Base-by-base conservation (phyloP, 2,329 filamentous ascomycete species). In the Penicillium sp. region DNA sequence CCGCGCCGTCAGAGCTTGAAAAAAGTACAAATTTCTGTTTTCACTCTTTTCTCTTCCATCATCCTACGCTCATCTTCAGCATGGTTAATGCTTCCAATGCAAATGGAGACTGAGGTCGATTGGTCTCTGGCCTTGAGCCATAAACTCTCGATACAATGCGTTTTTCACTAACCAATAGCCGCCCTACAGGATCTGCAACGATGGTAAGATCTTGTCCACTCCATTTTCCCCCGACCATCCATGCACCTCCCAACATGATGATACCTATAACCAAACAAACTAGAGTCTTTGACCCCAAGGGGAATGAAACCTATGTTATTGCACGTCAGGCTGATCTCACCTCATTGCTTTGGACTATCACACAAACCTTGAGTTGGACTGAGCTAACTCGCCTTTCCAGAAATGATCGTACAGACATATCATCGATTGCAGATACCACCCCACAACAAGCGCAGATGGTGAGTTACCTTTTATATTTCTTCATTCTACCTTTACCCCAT, bases 231-330 rank as follows among this genome's bases (percentile, higher is more conserved):
- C 51, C 56, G 49, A 50, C 41, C 48, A 57, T 52, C 57, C 61
- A 58, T 39, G 53, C 55, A 58, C 66, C 24, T 35, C 21, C 75
- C 72, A 57, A 72, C 69, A 68, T 88, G 87, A 91, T 91, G 87
- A 90, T 83, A 88, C 74, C 70, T 70, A 76, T 75, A 84, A 88
- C 85, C 85, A 80, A 47, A 61, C 72, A 78, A 90, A 90, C 87
- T 94, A 94, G 88, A 94, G 88, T 94, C 88, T 94, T 93, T 93
- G 88, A 94, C 83, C 85, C 58, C 70, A 77, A 51, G 55, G 82
- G 77, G 75, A 79, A 84, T 91, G 87, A 90, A 90, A 91, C 84
- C 81, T 71, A 68, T 58, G 60, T 68, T 77, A 81, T 87, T 83
- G 81, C 83, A 91, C 86, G 87, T 93, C 87, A 93, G 87, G 88